Percentiles rank a stretch among this genome's conserved stretches.
Evolutionary conservation across 345 rosid genomes (phyloP).

Genomic region (Populus deltoides): DNA sequence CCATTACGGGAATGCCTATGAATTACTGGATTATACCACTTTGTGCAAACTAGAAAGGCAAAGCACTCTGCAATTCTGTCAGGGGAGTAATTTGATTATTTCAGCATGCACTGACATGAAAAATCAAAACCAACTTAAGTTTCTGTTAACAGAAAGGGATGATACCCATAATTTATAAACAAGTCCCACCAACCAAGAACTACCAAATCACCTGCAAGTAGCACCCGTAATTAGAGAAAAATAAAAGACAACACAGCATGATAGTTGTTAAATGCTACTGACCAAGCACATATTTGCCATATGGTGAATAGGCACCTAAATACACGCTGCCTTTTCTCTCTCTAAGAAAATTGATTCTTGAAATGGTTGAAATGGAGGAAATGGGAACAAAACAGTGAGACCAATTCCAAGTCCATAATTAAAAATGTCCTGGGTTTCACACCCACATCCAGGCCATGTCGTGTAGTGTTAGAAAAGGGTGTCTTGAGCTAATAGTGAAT

Average conservation of each 20-base stretch:
- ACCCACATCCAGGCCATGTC: too few relatives aligned
- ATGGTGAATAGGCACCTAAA: too few relatives aligned
- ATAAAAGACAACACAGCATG: not conserved
- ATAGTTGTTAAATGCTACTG: not conserved
- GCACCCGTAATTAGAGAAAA: slow-evolving; percentile 8
- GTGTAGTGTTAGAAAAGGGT: too few relatives aligned
- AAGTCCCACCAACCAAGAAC: slow-evolving; percentile 97
- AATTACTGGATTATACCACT: slow-evolving; percentile 87
- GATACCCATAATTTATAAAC: slow-evolving; percentile 79
- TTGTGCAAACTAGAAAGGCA: slow-evolving; percentile 86
- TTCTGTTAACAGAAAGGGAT: slow-evolving; percentile 7
- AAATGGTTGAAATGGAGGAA: too few relatives aligned
- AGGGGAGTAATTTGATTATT: slow-evolving; percentile 17
- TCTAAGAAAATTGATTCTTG: too few relatives aligned
- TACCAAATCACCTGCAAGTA: slow-evolving; percentile 66
- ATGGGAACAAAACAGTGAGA: too few relatives aligned
- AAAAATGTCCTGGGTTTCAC: too few relatives aligned
- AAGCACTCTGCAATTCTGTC: slow-evolving; percentile 89
- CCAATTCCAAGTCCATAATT: too few relatives aligned
- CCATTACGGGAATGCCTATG: slow-evolving; percentile 55
- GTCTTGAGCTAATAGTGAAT: too few relatives aligned
- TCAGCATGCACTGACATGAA: not conserved
- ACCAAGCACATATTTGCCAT: too few relatives aligned
- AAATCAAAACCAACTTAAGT: not conserved
- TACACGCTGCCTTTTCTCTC: too few relatives aligned